These are phyloP conservation scores for Misopates orontium DNA, from an alignment of 257 asterid species.

Conservation along the genomic window DNA sequence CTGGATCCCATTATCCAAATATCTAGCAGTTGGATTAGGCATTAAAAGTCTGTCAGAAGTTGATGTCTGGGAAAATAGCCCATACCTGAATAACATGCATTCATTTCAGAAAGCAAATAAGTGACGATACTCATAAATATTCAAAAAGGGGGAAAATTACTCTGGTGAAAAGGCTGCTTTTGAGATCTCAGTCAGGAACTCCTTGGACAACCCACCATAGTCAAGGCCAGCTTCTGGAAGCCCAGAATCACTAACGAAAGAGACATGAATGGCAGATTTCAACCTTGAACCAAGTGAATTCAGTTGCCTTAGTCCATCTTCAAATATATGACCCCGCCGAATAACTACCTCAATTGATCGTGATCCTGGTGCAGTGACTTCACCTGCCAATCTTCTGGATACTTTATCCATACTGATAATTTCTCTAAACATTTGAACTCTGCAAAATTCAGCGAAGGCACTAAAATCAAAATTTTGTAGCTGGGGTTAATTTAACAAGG, in stretches of 20 bases:
- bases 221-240: constrained; percentile 98
- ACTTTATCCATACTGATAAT: constrained; percentile 84
- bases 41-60: constrained; percentile 82
- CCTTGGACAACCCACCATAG: constrained; percentile 97
- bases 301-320: constrained; percentile 90
- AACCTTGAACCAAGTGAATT: constrained; percentile 81
- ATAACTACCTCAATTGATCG: constrained; percentile 75
- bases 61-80: constrained; percentile 86
- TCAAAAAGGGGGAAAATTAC: constrained; percentile 43
- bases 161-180: constrained; percentile 87
- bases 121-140: background rate
- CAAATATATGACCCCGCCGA: constrained; percentile 81
- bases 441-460: constrained; percentile 39
- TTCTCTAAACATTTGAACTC: constrained; percentile 95
- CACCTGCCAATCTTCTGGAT: constrained; percentile 86
- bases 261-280: constrained; percentile 80
- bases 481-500: background rate
- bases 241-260: constrained; percentile 93
- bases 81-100: constrained; percentile 56
- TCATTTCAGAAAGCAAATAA: constrained; percentile 26
- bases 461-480: constrained; percentile 8
- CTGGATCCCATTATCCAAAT: constrained; percentile 76
- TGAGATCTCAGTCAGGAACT: constrained; percentile 84
- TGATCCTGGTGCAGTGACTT: constrained; percentile 68
- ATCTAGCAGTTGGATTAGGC: constrained; percentile 81